Base-by-base conservation (phyloP, 768 basidiomycete genomes). In the Gymnopilus junonius region DNA sequence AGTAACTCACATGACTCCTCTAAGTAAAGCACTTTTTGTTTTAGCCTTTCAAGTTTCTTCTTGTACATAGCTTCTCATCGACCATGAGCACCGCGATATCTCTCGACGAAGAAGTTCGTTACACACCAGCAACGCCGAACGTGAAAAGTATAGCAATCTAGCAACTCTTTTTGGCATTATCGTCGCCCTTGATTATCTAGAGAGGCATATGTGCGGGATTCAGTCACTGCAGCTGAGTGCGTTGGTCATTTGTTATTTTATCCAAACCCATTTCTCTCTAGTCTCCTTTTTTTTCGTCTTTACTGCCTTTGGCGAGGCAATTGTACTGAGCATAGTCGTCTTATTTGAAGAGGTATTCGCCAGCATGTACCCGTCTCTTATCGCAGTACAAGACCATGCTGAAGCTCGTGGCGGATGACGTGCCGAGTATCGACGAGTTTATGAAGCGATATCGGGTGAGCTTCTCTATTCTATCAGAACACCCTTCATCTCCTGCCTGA, bases 321-420 rank as follows among this genome's bases (percentile, higher is more conserved):
- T n/a, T n/a, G n/a, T n/a, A n/a, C n/a, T n/a, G n/a, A n/a, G n/a
- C n/a, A n/a, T n/a, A n/a, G n/a, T n/a, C n/a, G n/a, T n/a, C n/a
- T n/a, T n/a, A n/a, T 69, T 68, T 72, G 65, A 81, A 85, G 85
- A 97, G 95, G 83, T 99, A 99, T 75, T 95, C 95, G 65, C 96
- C 95, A 59, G 95, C 95, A 64, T 99, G 97, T 74, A 95, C 94
- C 14, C 86, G 92, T 40, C 79, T 99, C n/a, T 78, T 99, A 14
- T 93, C 94, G 7, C 95, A 97, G 77, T 99, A 97, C 82, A 97
- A 97, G 85, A 96, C 94, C 0, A 94, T 97, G 88, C 80, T 95
- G 64, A 97, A 95, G 77, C 84, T 98, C n/a, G 91, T 99, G 11
- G 89, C 89, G n/a, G 88, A 94, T 58, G 91, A 91, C 21, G 93